Percentiles rank a stretch among this genome's conserved stretches.
Evolutionary conservation across 1,284 basidiomycete species (phyloP).

Genomic region (Trichosporon sp.): DNA sequence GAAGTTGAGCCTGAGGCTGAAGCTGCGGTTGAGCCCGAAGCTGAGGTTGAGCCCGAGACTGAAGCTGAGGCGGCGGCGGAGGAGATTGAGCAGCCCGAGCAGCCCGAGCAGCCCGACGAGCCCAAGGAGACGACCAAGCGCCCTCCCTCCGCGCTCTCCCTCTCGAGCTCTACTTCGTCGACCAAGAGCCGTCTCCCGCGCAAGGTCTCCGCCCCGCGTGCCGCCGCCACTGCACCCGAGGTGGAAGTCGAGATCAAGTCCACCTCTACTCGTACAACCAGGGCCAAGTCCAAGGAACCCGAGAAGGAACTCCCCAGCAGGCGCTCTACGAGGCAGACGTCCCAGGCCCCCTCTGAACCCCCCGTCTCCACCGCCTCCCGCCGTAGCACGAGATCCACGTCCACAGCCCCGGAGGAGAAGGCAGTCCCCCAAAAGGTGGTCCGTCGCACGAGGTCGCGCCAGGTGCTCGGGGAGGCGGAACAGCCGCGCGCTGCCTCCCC

Average conservation of each 20-base stretch:
- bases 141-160: not conserved
- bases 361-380: not conserved
- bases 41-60: not conserved
- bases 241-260: not conserved
- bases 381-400: not conserved
- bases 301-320: not conserved
- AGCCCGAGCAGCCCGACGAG: not conserved
- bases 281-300: not conserved
- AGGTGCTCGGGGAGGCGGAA: constrained; percentile 25
- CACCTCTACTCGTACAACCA: not conserved
- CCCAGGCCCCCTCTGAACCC: not conserved
- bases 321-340: constrained; percentile 5
- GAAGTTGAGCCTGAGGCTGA: not conserved
- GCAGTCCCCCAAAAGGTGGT: not conserved
- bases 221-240: not conserved
- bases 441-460: constrained; percentile 21
- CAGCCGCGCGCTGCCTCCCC: not conserved
- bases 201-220: not conserved
- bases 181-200: not conserved
- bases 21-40: not conserved
- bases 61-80: not conserved
- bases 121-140: not conserved
- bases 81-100: too few relatives aligned
- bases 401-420: not conserved
- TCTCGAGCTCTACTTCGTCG: not conserved